A percentile compares a stretch with the other conserved stretches of the same genome.
Conservation (phyloP, 495 filamentous ascomycete genomes). For the Aspergillus olivimuriae region DNA sequence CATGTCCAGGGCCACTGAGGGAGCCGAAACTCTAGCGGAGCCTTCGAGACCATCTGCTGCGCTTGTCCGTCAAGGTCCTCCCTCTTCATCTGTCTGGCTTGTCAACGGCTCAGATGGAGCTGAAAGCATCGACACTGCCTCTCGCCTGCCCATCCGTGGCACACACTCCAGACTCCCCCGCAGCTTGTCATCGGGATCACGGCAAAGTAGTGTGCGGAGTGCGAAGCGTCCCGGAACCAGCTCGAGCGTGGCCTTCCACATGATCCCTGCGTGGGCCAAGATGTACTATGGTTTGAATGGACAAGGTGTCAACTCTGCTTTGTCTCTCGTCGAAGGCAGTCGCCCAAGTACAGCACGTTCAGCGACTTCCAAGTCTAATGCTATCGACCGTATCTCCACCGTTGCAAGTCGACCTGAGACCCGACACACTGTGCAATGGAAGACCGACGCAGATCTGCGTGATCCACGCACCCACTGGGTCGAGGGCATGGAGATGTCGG, state of each 20-base stretch:
- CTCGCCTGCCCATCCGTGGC: constrained; percentile 33
- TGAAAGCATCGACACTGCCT: constrained; percentile 36
- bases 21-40: constrained; percentile 14
- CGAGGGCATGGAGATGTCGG: constrained; percentile 17
- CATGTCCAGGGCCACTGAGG: constrained; percentile 16
- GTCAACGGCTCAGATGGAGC: constrained; percentile 35
- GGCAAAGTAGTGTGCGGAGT: constrained; percentile 34
- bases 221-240: constrained; percentile 33
- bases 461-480: constrained; percentile 44
- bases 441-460: constrained; percentile 23
- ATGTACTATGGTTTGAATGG: constrained; percentile 42
- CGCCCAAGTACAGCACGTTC: constrained; percentile 26
- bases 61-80: constrained; percentile 24
- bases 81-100: constrained; percentile 40
- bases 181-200: constrained; percentile 31
- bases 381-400: constrained; percentile 26
- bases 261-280: constrained; percentile 40
- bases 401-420: constrained; percentile 15
- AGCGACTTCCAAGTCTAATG: constrained; percentile 25
- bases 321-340: constrained; percentile 29
- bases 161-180: constrained; percentile 26
- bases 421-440: constrained; percentile 13
- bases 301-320: constrained; percentile 22
- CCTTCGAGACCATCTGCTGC: constrained; percentile 20
- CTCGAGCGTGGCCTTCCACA: constrained; percentile 50